Conservation (phyloP, 2,329 filamentous ascomycete genomes). For the Neofusicoccum parvum region DNA sequence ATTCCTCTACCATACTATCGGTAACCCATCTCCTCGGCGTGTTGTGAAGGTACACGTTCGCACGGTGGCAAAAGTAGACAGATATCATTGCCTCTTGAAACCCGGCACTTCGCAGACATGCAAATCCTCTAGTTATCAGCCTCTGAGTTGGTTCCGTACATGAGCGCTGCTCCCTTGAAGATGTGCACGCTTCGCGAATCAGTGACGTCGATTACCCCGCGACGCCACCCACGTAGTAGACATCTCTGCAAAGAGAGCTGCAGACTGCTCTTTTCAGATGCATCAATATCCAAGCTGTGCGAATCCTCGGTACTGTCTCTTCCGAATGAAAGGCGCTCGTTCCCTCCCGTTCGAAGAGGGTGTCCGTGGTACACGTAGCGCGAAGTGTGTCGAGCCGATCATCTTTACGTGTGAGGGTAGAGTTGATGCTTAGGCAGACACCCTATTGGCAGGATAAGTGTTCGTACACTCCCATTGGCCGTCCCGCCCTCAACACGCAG, state of each 20-base stretch:
- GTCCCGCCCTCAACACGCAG: background rate
- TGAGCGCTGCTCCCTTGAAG: background rate
- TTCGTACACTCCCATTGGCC: background rate
- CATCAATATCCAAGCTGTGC: background rate
- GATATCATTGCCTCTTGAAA: no score
- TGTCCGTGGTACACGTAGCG: conserved; percentile 2
- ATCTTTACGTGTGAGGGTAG: conserved; percentile 9
- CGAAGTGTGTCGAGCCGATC: conserved; percentile 5
- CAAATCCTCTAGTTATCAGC: no score
- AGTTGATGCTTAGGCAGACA: background rate
- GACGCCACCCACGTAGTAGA: background rate
- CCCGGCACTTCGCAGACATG: no score
- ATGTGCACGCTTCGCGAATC: background rate
- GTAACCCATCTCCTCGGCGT: no score
- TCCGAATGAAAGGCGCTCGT: background rate
- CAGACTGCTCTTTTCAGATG: no score
- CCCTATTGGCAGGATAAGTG: background rate
- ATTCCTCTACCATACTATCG: no score
- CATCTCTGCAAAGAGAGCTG: background rate
- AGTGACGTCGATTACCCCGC: background rate
- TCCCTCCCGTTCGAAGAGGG: background rate
- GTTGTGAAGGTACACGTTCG: no score
- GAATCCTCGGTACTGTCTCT: background rate
- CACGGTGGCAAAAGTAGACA: no score
- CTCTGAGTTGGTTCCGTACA: background rate